These are phyloP conservation scores for Claviceps arundinis DNA, from an alignment of 2,329 filamentous ascomycete genomes.

Conservation along the genomic window DNA sequence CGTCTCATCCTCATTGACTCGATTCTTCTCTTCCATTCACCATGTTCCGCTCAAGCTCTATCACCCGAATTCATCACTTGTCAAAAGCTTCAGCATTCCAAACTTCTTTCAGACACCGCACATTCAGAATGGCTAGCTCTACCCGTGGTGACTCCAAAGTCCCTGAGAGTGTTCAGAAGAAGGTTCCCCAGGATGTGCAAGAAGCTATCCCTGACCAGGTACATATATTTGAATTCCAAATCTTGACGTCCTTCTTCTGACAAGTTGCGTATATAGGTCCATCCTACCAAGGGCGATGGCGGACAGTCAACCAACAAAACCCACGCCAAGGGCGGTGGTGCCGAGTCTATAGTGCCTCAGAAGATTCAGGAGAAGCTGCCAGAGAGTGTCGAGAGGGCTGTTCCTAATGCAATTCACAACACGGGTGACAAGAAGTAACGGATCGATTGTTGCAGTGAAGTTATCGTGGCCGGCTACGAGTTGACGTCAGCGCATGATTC, in stretches of 20 bases:
- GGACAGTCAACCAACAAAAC: constrained; percentile 9
- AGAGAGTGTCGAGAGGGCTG: constrained; percentile 11
- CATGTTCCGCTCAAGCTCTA: not conserved
- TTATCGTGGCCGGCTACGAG: no score
- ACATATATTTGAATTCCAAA: not conserved
- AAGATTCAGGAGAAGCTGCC: constrained; percentile 14
- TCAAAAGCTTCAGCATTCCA: not conserved
- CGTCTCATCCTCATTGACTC: not conserved
- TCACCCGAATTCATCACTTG: not conserved
- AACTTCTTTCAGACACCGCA: not conserved
- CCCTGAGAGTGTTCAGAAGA: constrained; percentile 7
- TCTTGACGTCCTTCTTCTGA: not conserved
- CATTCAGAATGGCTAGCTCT: not conserved
- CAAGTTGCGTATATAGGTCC: constrained; percentile 5
- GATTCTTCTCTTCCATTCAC: not conserved
- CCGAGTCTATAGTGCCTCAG: constrained; percentile 11
- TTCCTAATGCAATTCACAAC: constrained; percentile 11
- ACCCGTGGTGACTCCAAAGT: not conserved
- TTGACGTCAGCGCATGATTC: no score
- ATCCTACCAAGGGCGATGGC: constrained; percentile 9
- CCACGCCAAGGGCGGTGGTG: constrained; percentile 10
- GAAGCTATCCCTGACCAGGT: constrained; percentile 12
- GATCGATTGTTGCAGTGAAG: no score
- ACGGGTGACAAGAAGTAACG: constrained; percentile 8
- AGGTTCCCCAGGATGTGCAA: constrained; percentile 9